A percentile compares a stretch with the other conserved stretches of the same genome.
These are phyloP conservation scores for Staphylotrichum tortipilum DNA, from an alignment of 495 filamentous ascomycete genomes.

Conservation along the genomic window DNA sequence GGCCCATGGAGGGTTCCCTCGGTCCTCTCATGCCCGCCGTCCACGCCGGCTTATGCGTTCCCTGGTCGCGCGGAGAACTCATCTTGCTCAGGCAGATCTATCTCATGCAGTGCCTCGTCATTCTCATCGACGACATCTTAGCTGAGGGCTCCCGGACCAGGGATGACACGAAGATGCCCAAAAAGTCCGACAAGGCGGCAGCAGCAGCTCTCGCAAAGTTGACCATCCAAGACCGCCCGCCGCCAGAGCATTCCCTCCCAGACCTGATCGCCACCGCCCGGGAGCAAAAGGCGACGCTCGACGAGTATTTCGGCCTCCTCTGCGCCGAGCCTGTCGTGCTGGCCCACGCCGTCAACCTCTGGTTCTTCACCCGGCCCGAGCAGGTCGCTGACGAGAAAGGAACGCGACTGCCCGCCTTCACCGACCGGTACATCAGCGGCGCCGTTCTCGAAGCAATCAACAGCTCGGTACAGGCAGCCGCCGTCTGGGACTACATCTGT, in stretches of 20 bases:
- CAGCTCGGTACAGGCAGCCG: constrained; percentile 16
- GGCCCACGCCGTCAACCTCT: constrained; percentile 21
- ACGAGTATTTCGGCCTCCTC: constrained; percentile 21
- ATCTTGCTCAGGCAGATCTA: constrained; percentile 25
- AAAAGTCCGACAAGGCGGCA: not conserved
- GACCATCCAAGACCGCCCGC: not conserved
- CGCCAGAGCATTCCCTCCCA: constrained; percentile 11
- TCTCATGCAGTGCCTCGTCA: constrained; percentile 16
- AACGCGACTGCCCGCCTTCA: constrained; percentile 12
- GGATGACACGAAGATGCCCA: not conserved
- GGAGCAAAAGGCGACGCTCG: constrained; percentile 14
- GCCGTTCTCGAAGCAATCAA: constrained; percentile 31
- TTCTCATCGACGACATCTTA: constrained; percentile 30
- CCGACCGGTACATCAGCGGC: constrained; percentile 27
- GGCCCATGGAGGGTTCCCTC: not conserved
- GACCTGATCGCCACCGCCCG: constrained; percentile 12
- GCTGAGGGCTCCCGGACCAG: constrained; percentile 18
- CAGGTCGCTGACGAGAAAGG: constrained; percentile 15
- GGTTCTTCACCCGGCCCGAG: constrained; percentile 28
- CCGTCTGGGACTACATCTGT: constrained; percentile 31
- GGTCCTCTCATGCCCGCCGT: constrained; percentile 8
- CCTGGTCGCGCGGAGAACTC: constrained; percentile 22
- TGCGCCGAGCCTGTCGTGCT: constrained; percentile 27
- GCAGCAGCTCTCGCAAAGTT: constrained; percentile 7
- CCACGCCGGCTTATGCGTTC: constrained; percentile 16